phyloP scores from a whole-genome alignment of 176 grass and related monocot species.

The Triticum aestivum region IWGSC_CS_RefSeq_v2.1 NC_057809.1:621792161-621792660 shows the following conservation, averaged over 20 bases:
- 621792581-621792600: too few relatives aligned
- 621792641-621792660: too few relatives aligned
- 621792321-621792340: conserved; percentile 79
- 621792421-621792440: conserved; percentile 76
- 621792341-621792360: conserved; percentile 93
- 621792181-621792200: conserved; percentile 92
- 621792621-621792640: too few relatives aligned
- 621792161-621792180: conserved; percentile 93
- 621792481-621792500: too few relatives aligned
- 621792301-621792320: conserved; percentile 18
- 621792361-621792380: conserved; percentile 93
- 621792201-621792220: conserved; percentile 92
- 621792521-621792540: too few relatives aligned
- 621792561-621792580: too few relatives aligned
- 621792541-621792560: too few relatives aligned
- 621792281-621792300: background rate
- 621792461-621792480: too few relatives aligned
- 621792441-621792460: conserved; percentile 70
- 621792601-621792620: too few relatives aligned
- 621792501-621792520: too few relatives aligned
- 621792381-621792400: conserved; percentile 86
- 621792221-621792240: conserved; percentile 3
- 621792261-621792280: background rate
- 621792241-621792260: background rate
- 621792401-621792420: conserved; percentile 91